Evolutionary conservation across 2,329 filamentous ascomycete species (phyloP).

Genomic region (Fusarium keratoplasticum): DNA sequence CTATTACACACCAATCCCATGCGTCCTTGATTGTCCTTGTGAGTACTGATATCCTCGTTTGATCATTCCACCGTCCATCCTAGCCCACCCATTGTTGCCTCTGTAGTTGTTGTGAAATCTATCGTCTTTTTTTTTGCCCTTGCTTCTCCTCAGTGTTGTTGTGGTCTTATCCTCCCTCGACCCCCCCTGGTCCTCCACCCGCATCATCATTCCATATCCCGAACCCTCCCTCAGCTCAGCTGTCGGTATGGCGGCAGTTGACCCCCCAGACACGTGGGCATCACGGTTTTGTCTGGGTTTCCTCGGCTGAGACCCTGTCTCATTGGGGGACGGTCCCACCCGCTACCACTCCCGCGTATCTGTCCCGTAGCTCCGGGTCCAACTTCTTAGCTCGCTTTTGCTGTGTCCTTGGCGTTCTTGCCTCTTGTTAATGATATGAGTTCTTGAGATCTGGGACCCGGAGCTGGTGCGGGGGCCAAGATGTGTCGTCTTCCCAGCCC

Average conservation of each 20-base stretch:
- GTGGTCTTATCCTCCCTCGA: neutral
- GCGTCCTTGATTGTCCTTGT: neutral
- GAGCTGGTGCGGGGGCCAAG: neutral
- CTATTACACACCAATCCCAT: neutral
- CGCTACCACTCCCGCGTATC: conserved; percentile 22
- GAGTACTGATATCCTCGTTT: neutral
- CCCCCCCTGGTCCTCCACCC: neutral
- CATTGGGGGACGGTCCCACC: conserved; percentile 18
- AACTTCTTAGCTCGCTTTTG: conserved; percentile 4
- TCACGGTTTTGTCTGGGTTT: conserved; percentile 10
- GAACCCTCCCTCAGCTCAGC: neutral
- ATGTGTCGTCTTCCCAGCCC: neutral
- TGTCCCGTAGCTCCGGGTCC: conserved; percentile 11
- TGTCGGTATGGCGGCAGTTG: neutral
- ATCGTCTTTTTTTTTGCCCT: neutral
- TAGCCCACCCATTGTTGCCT: neutral
- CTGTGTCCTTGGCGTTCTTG: neutral
- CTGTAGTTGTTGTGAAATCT: neutral
- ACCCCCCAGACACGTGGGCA: conserved; percentile 19
- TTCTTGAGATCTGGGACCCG: neutral
- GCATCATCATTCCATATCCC: neutral
- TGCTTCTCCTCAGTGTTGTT: neutral
- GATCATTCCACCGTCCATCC: neutral
- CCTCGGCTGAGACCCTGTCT: conserved; percentile 26
- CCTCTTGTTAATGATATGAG: neutral